These are phyloP conservation scores for Fistulina hepatica DNA, from an alignment of 1,284 basidiomycete species.

Conservation along the genomic window DNA sequence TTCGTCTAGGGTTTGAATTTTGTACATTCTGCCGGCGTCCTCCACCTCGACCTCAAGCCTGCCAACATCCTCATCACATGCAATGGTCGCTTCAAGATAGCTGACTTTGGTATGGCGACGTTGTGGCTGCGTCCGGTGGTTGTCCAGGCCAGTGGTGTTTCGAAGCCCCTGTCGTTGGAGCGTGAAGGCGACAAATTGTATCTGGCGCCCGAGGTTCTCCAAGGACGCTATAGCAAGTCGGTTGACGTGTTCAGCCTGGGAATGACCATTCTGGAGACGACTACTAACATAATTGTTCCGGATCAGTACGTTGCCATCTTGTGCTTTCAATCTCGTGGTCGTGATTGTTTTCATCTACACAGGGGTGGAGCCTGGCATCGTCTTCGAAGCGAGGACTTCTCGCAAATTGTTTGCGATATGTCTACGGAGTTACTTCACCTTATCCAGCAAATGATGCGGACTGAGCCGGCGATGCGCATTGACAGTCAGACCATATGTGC, in stretches of 20 bases:
- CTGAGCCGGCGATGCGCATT: slow-evolving; percentile 53
- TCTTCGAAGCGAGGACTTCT: slow-evolving; percentile 86
- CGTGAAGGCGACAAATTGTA: slow-evolving; percentile 97
- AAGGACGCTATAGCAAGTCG: slow-evolving; percentile 84
- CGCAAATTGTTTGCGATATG: slow-evolving; percentile 74
- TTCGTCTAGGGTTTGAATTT: slow-evolving; percentile 68
- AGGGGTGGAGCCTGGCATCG: slow-evolving; percentile 92
- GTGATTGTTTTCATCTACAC: slow-evolving; percentile 21
- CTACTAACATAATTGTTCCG: slow-evolving; percentile 92
- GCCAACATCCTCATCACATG: slow-evolving; percentile 92
- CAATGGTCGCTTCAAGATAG: slow-evolving; percentile 90
- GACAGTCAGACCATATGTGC: slow-evolving; percentile 47
- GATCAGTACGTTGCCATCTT: slow-evolving; percentile 65
- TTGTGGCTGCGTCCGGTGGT: slow-evolving; percentile 64
- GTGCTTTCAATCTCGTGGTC: slow-evolving; percentile 8
- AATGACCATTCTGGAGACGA: slow-evolving; percentile 90
- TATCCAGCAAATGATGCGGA: slow-evolving; percentile 71
- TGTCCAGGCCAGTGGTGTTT: slow-evolving; percentile 23
- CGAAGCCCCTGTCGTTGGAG: slow-evolving; percentile 47
- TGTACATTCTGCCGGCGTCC: slow-evolving; percentile 81
- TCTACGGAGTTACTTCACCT: slow-evolving; percentile 64
- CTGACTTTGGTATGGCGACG: slow-evolving; percentile 97
- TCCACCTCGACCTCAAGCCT: slow-evolving; percentile 97
- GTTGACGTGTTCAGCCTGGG: slow-evolving; percentile 98
- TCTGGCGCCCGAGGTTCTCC: slow-evolving; percentile 94